These are phyloP conservation scores for Cynanchum wilfordii DNA, from an alignment of 257 asterid species.

Conservation along the genomic window DNA sequence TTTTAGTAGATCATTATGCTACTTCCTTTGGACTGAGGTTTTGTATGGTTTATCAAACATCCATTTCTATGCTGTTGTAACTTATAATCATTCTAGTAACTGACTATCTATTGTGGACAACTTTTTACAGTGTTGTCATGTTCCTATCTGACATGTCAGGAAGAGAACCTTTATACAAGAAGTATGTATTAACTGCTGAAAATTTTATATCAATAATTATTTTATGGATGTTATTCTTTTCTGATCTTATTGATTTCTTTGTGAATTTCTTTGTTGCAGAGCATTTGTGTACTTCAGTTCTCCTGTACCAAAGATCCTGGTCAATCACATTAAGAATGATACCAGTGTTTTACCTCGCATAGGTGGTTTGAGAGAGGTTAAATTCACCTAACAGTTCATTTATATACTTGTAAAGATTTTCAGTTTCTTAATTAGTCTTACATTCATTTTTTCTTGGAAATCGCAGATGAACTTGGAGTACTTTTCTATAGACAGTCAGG, in stretches of 20 bases:
- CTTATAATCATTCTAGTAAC: slow-evolving; percentile 16
- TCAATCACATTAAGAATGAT: slow-evolving; percentile 82
- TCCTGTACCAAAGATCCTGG: slow-evolving; percentile 70
- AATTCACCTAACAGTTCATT: slow-evolving; percentile 5
- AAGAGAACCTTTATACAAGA: slow-evolving; percentile 94
- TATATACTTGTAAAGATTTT: background rate
- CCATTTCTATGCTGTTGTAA: background rate
- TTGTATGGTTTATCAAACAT: background rate
- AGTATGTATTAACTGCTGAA: slow-evolving; percentile 42
- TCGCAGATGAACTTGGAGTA: slow-evolving; percentile 94
- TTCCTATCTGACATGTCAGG: slow-evolving; percentile 99
- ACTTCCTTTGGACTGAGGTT: background rate
- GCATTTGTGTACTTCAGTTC: slow-evolving; percentile 90
- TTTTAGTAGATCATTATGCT: background rate
- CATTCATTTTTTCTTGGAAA: slow-evolving; percentile 19
- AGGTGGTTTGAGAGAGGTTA: slow-evolving; percentile 93
- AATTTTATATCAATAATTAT: background rate
- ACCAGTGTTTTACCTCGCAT: slow-evolving; percentile 91
- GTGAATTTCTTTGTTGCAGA: slow-evolving; percentile 38
- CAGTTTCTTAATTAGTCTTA: slow-evolving; percentile 8
- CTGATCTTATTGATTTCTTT: slow-evolving; percentile 16
- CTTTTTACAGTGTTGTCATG: slow-evolving; percentile 76
- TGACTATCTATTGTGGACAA: slow-evolving; percentile 29
- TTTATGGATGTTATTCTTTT: slow-evolving; percentile 15
- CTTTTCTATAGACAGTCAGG: slow-evolving; percentile 90